Evolutionary conservation across 805 yeast species (phyloP).

Genomic region (Zygosaccharomyces pseudorouxii): DNA sequence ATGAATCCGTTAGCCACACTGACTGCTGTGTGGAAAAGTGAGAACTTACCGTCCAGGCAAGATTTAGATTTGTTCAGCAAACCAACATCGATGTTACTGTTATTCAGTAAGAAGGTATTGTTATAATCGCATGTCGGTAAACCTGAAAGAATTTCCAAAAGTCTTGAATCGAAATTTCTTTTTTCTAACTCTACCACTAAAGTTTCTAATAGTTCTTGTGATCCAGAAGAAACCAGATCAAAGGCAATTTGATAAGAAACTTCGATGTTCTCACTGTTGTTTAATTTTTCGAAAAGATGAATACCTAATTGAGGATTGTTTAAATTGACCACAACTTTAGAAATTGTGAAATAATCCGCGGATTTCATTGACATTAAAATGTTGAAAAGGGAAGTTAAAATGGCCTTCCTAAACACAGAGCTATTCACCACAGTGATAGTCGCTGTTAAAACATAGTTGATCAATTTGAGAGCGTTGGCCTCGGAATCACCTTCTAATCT

Average conservation of each 20-base stretch:
- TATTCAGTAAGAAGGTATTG: slow-evolving; percentile 78
- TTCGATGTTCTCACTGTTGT: slow-evolving; percentile 41
- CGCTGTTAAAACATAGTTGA: slow-evolving; percentile 72
- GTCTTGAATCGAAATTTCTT: slow-evolving; percentile 37
- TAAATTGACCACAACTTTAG: slow-evolving; percentile 83
- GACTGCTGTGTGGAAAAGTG: slow-evolving; percentile 93
- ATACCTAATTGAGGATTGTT: slow-evolving; percentile 72
- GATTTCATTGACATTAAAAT: slow-evolving; percentile 52
- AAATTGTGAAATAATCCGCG: slow-evolving; percentile 79
- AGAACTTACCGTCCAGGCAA: slow-evolving; percentile 82
- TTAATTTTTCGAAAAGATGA: slow-evolving; percentile 56
- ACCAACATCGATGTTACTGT: slow-evolving; percentile 80
- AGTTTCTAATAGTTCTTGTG: slow-evolving; percentile 76
- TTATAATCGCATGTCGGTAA: slow-evolving; percentile 91
- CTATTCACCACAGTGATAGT: slow-evolving; percentile 63
- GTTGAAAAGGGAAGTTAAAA: slow-evolving; percentile 57
- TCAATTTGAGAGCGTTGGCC: slow-evolving; percentile 49
- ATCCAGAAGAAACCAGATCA: slow-evolving; percentile 85
- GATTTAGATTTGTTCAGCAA: slow-evolving; percentile 78
- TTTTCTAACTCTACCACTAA: slow-evolving; percentile 42
- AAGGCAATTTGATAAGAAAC: slow-evolving; percentile 92
- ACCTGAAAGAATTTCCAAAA: slow-evolving; percentile 76
- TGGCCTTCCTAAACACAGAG: slow-evolving; percentile 60
- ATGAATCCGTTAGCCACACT: slow-evolving; percentile 91
- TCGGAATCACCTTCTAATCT: slow-evolving; percentile 42